Conservation (phyloP, 352 stramenopile species). For the Pythium insidiosum region DNA sequence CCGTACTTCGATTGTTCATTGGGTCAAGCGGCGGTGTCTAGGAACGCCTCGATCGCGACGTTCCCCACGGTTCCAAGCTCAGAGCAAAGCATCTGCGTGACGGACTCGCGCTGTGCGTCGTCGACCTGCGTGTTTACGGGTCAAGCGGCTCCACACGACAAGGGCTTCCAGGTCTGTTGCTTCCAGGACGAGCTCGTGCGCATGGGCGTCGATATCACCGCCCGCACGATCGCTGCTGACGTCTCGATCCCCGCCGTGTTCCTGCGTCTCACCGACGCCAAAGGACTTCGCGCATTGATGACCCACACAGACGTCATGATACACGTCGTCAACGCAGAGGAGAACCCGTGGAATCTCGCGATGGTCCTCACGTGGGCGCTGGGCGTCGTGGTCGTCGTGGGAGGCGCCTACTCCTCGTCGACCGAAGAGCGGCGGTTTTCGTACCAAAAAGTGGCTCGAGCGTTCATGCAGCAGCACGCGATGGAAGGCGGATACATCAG, state of each 20-base stretch:
- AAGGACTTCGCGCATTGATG: conserved; percentile 8
- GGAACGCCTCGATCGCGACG: conserved; percentile 20
- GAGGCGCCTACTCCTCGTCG: conserved; percentile 41
- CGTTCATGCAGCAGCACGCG: neutral
- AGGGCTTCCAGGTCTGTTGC: conserved; percentile 37
- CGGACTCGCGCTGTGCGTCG: too few species aligned
- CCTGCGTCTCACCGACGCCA: conserved; percentile 27
- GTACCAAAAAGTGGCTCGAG: conserved; percentile 34
- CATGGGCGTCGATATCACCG: conserved; percentile 17
- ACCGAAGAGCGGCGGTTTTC: conserved; percentile 39
- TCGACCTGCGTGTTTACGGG: conserved; percentile 33
- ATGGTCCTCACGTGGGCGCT: conserved; percentile 61
- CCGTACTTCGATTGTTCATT: conserved; percentile 38
- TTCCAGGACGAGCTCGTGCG: conserved; percentile 35
- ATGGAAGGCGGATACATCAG: conserved; percentile 14
- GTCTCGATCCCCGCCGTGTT: conserved; percentile 33
- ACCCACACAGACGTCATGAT: conserved; percentile 10
- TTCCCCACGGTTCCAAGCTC: conserved; percentile 15
- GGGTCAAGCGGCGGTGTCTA: conserved; percentile 22
- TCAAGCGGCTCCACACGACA: conserved; percentile 9
- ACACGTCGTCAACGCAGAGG: conserved; percentile 26
- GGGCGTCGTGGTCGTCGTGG: conserved; percentile 34
- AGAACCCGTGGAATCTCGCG: conserved; percentile 53
- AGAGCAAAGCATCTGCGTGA: conserved; percentile 16
- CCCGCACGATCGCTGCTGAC: neutral